phyloP scores from a whole-genome alignment of 495 filamentous ascomycete species.

The Apiosordaria backusii region DNA sequence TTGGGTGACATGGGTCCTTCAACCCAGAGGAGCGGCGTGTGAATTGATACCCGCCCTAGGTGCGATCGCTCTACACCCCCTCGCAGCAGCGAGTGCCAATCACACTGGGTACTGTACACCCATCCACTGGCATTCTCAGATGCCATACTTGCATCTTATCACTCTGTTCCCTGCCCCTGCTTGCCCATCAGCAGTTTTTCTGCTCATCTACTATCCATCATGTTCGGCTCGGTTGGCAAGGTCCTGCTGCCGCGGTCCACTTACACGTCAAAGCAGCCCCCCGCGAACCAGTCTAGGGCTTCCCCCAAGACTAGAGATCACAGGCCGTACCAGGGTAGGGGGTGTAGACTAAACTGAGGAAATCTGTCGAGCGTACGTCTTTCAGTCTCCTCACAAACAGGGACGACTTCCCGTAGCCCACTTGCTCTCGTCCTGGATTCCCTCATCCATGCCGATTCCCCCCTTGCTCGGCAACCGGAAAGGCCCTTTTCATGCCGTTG shows the following conservation, averaged over 20 bases:
- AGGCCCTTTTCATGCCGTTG: conserved; percentile 19
- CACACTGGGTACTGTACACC: conserved; percentile 18
- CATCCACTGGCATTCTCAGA: not conserved
- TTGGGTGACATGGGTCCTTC: not conserved
- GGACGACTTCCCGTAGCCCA: not conserved
- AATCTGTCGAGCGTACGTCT: not conserved
- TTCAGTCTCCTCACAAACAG: not conserved
- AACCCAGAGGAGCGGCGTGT: conserved; percentile 2
- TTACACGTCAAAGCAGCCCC: conserved; percentile 20
- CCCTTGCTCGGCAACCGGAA: conserved; percentile 27
- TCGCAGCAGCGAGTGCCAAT: conserved; percentile 1
- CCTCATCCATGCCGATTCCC: conserved; percentile 22
- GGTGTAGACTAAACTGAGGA: conserved; percentile 7
- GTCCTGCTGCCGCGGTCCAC: conserved; percentile 13
- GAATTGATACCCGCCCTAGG: conserved; percentile 1
- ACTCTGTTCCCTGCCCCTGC: conserved; percentile 3
- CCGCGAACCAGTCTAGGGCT: conserved; percentile 6
- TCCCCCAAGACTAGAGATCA: not conserved
- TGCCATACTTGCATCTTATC: conserved; percentile 1
- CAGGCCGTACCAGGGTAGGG: conserved; percentile 4
- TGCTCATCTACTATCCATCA: not conserved
- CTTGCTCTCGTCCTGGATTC: conserved; percentile 10
- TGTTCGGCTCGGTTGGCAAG: conserved; percentile 6
- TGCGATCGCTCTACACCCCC: not conserved
- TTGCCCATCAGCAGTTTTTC: conserved; percentile 7